phyloP scores from a whole-genome alignment of 2,329 filamentous ascomycete species.

The Lasiodiplodia sp. region DNA sequence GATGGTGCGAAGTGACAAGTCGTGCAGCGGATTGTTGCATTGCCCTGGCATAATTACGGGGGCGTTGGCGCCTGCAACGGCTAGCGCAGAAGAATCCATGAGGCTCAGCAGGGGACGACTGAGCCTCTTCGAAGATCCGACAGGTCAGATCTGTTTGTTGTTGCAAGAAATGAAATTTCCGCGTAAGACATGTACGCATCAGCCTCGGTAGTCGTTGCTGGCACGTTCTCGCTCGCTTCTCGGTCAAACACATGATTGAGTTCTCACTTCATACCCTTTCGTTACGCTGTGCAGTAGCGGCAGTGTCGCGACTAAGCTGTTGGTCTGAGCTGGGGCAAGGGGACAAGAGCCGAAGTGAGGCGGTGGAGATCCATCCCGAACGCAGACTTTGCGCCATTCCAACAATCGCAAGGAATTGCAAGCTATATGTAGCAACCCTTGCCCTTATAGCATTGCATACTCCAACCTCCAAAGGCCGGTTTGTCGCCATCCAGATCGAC shows the following conservation, averaged over 20 bases:
- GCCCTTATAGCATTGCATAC: neutral
- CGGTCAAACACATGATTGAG: neutral
- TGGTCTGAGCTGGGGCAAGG: constrained; percentile 4
- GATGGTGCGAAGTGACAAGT: neutral
- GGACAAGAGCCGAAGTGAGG: constrained; percentile 9
- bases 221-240: constrained; percentile 2
- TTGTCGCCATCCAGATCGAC: neutral
- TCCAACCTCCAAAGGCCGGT: neutral
- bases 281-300: neutral
- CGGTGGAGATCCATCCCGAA: constrained; percentile 13
- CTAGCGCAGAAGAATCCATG: neutral
- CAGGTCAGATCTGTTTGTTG: neutral
- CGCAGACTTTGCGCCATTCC: neutral
- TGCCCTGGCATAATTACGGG: neutral
- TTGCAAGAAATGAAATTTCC: neutral
- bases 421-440: neutral
- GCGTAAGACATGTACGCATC: neutral
- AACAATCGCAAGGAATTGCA: neutral
- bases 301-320: neutral
- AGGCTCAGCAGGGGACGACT: neutral
- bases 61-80: neutral
- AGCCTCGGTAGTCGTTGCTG: neutral
- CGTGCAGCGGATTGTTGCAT: neutral
- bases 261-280: neutral
- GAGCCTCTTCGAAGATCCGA: neutral